Percentiles rank a stretch among this genome's conserved stretches.
phyloP scores from a whole-genome alignment of 179 eudicot genomes.

The Drosera spatulata region DNA sequence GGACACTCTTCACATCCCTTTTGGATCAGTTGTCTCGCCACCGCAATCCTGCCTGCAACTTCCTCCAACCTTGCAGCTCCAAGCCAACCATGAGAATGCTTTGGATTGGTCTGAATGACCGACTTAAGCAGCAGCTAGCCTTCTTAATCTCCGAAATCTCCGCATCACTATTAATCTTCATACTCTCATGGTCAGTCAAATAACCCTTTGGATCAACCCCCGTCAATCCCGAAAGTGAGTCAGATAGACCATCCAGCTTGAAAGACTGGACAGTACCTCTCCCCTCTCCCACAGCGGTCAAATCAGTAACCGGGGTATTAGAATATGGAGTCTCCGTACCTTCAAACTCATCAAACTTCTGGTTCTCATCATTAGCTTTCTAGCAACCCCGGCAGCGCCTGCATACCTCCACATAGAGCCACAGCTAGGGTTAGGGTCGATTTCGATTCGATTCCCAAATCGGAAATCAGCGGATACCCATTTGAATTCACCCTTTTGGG shows the following conservation, averaged over 20 bases:
- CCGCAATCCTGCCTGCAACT: neutral
- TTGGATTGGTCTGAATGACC: neutral
- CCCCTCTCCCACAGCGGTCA: neutral
- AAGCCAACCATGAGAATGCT: neutral
- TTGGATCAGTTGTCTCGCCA: neutral
- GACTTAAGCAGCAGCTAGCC: slow-evolving; percentile 2
- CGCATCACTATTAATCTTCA: neutral
- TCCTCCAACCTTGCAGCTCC: slow-evolving; percentile 1
- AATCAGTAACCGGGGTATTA: neutral
- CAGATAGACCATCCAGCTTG: neutral
- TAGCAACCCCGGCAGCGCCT: slow-evolving; percentile 57
- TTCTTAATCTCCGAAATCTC: neutral
- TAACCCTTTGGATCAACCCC: neutral
- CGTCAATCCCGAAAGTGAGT: neutral
- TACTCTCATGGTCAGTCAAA: neutral
- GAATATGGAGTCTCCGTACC: neutral
- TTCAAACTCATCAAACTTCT: neutral
- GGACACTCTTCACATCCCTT: neutral
- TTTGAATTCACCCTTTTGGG: slow-evolving; percentile 27
- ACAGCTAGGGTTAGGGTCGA: slow-evolving; percentile 41
- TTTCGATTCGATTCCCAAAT: slow-evolving; percentile 33
- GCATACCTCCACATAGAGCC: slow-evolving; percentile 68
- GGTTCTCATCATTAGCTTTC: neutral
- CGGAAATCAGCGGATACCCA: slow-evolving; percentile 12
- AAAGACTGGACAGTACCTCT: neutral